These are phyloP conservation scores for Phlebiopsis gigantea DNA, from an alignment of 768 basidiomycete species.

Conservation along the genomic window DNA sequence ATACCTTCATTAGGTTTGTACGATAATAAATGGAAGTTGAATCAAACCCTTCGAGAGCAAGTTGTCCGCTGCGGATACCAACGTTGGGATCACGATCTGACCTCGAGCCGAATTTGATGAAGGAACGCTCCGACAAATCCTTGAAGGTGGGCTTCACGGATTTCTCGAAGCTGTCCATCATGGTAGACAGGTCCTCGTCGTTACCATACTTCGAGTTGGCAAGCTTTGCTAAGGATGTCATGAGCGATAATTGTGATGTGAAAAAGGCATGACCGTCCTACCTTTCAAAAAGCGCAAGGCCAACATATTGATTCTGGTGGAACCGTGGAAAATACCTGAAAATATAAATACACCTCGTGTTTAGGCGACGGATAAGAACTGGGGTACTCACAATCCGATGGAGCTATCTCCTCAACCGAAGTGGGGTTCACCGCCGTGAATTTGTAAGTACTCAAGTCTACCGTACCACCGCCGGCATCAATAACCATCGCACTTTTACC, in stretches of 20 bases:
- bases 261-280: slow-evolving; percentile 5
- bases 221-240: slow-evolving; percentile 11
- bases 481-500: slow-evolving; percentile 38
- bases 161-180: slow-evolving; percentile 34
- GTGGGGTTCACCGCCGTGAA: background rate
- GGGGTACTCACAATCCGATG: slow-evolving; percentile 27
- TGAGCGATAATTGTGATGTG: background rate
- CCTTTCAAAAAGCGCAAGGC: slow-evolving; percentile 29
- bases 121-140: slow-evolving; percentile 31
- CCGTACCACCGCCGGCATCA: slow-evolving; percentile 45
- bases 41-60: slow-evolving; percentile 33
- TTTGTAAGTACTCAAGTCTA: slow-evolving; percentile 36
- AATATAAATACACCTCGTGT: background rate
- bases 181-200: slow-evolving; percentile 27
- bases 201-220: background rate
- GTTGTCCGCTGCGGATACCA: slow-evolving; percentile 35
- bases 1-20: background rate
- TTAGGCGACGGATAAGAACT: background rate
- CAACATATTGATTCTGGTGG: slow-evolving; percentile 33
- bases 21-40: background rate
- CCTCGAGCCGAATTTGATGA: slow-evolving; percentile 36
- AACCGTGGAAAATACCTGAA: slow-evolving; percentile 37
- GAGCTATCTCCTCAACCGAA: slow-evolving; percentile 32
- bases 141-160: slow-evolving; percentile 39
- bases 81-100: slow-evolving; percentile 32